Percentiles rank a stretch among this genome's conserved stretches.
These are phyloP conservation scores for Suhomyces maxii DNA, from an alignment of 1,139 yeast genomes.

Conservation along the genomic window DNA sequence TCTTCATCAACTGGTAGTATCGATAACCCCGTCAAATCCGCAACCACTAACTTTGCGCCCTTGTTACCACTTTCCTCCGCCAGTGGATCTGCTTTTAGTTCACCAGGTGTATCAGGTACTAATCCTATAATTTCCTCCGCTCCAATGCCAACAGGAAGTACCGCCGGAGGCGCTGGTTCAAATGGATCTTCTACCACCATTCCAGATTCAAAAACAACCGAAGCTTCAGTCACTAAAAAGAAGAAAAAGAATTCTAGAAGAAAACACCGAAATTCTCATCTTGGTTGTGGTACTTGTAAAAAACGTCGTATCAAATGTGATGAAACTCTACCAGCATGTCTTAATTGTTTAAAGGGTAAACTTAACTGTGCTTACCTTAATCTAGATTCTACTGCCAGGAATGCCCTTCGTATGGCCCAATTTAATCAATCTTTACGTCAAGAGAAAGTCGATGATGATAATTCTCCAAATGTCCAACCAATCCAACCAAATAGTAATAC, in stretches of 20 bases:
- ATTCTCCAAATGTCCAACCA: not conserved
- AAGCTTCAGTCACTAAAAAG: slow-evolving; percentile 13
- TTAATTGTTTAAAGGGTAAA: slow-evolving; percentile 61
- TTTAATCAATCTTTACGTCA: slow-evolving; percentile 45
- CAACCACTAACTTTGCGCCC: slow-evolving; percentile 5
- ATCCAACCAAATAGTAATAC: slow-evolving; percentile 2
- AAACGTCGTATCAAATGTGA: slow-evolving; percentile 68
- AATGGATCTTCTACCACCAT: slow-evolving; percentile 11
- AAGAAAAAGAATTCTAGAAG: slow-evolving; percentile 53
- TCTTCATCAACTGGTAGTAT: not conserved
- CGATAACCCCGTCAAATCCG: not conserved
- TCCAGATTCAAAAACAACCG: slow-evolving; percentile 10
- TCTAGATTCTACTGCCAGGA: slow-evolving; percentile 50
- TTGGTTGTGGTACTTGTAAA: slow-evolving; percentile 67
- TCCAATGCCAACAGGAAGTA: slow-evolving; percentile 2
- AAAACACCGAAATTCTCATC: slow-evolving; percentile 63
- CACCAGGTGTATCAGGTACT: not conserved
- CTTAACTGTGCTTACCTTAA: slow-evolving; percentile 55
- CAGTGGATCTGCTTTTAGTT: not conserved
- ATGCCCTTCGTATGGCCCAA: slow-evolving; percentile 54
- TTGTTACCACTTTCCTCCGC: slow-evolving; percentile 2
- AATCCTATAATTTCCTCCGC: not conserved
- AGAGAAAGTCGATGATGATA: slow-evolving; percentile 21
- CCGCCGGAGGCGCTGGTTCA: slow-evolving; percentile 11
- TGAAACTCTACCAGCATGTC: slow-evolving; percentile 61